Conservation (phyloP, 495 filamentous ascomycete species). For the Polyplosphaeria fusca region DNA sequence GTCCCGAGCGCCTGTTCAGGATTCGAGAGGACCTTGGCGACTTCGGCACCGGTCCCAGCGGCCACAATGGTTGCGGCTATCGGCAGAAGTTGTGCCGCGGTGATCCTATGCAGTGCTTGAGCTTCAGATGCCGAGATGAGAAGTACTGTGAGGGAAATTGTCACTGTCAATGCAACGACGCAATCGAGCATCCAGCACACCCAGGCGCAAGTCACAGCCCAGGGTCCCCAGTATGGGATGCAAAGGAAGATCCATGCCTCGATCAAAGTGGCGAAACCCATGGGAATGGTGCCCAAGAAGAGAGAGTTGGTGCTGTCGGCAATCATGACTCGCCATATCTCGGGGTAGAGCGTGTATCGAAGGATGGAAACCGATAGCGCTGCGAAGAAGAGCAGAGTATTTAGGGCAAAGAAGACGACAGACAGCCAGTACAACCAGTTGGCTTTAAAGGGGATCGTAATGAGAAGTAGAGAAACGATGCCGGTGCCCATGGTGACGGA, state of each 20-base stretch:
- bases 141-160: slow-evolving; percentile 54
- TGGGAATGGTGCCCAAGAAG: slow-evolving; percentile 62
- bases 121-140: slow-evolving; percentile 44
- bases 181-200: slow-evolving; percentile 60
- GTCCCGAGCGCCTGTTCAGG: slow-evolving; percentile 57
- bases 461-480: slow-evolving; percentile 37
- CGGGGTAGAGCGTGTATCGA: slow-evolving; percentile 58
- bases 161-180: slow-evolving; percentile 50
- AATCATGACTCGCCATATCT: slow-evolving; percentile 59
- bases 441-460: slow-evolving; percentile 37
- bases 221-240: slow-evolving; percentile 54
- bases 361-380: slow-evolving; percentile 50
- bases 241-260: slow-evolving; percentile 57
- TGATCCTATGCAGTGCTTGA: slow-evolving; percentile 52
- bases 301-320: slow-evolving; percentile 57
- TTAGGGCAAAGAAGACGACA: slow-evolving; percentile 39
- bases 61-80: slow-evolving; percentile 62
- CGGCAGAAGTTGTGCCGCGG: slow-evolving; percentile 59
- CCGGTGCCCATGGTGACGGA: slow-evolving; percentile 43
- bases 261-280: slow-evolving; percentile 61
- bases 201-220: slow-evolving; percentile 46
- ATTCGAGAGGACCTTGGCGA: slow-evolving; percentile 54
- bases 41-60: slow-evolving; percentile 53
- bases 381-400: slow-evolving; percentile 45
- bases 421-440: slow-evolving; percentile 39